Base-by-base conservation (phyloP, 2,329 filamentous ascomycete genomes). In the Calonectria pteridis region DNA sequence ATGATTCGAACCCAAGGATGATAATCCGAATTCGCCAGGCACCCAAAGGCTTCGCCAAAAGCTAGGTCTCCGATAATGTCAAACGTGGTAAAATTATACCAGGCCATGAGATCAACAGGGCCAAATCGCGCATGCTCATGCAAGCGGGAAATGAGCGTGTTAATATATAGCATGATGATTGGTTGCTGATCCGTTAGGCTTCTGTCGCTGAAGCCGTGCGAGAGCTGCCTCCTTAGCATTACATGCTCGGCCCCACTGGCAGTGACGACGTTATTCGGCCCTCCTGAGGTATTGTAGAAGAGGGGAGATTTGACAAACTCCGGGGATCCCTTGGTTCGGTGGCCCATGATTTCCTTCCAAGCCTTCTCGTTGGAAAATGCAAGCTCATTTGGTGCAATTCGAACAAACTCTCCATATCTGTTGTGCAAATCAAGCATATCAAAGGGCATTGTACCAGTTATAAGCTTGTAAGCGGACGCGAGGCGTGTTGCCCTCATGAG, bases 61-160 rank as follows among this genome's bases (percentile, higher is more conserved):
- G 64, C 64, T 23, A 67, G 33, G 13, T 69, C 59, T 7, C 68
- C 68, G n/a, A 71, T 71, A 2, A 71, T 66, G 26, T 71, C 68
- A 35, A 67, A 67, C 3, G 64, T 67, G 11, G 43, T 35, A 14
- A 51, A 67, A 29, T 67, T 67, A n/a, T 50, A 67, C 64, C 64
- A 67, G 3, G 59, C 26, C 28, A 31, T 49, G 4, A 64, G 16
- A 29, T 64, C 59, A 20, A 64, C 7, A 9, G 37, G 26, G 13
- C 55, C 55, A 11, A 11, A 16, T 40, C 26, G n/a, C 7, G 31
- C 7, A 2, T 28, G 55, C 16, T 40, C 33, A 28, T 59, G 55
- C 33, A 59, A 18, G 16, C 55, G n/a, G 2, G n/a, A 59, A 23
- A 59, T 59, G 5, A 59, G 14, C 5, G 23, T 18, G 33, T 59